Conservation (phyloP, 305 asterid genomes). For the Lippia alba region DNA sequence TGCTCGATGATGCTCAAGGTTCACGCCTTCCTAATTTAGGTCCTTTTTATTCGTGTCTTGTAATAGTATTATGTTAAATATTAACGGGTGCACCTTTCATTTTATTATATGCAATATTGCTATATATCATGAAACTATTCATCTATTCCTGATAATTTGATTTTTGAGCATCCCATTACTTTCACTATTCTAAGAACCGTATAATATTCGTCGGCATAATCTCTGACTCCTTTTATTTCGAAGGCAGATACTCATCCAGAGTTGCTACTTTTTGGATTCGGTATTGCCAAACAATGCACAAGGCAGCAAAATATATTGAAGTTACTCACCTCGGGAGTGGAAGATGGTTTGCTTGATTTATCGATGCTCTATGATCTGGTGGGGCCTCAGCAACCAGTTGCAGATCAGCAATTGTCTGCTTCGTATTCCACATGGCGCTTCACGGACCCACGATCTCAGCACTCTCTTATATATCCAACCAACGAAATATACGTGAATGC, state of each 20-base stretch:
- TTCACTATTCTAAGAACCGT: background rate
- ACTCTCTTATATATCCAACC: conserved; percentile 51
- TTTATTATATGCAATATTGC: background rate
- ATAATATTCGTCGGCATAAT: background rate
- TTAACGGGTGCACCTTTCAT: background rate
- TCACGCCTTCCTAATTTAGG: conserved; percentile 2
- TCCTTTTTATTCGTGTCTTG: background rate
- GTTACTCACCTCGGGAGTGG: conserved; percentile 50
- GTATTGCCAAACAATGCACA: conserved; percentile 57
- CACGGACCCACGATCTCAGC: conserved; percentile 40
- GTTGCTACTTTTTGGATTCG: conserved; percentile 48
- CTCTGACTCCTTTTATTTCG: conserved; percentile 20
- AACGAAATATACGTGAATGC: conserved; percentile 43
- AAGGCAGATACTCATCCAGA: conserved; percentile 42
- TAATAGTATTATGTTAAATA: background rate
- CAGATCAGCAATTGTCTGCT: conserved; percentile 36
- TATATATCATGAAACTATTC: background rate
- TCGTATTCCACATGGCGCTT: conserved; percentile 32
- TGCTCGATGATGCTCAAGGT: conserved; percentile 54
- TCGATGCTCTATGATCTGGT: conserved; percentile 45
- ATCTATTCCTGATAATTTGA: background rate
- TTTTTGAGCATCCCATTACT: background rate
- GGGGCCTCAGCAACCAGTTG: conserved; percentile 43
- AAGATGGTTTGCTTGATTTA: conserved; percentile 42
- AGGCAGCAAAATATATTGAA: conserved; percentile 52